These are phyloP conservation scores for Tephrocybe sp. DNA, from an alignment of 768 basidiomycete species.

Conservation along the genomic window DNA sequence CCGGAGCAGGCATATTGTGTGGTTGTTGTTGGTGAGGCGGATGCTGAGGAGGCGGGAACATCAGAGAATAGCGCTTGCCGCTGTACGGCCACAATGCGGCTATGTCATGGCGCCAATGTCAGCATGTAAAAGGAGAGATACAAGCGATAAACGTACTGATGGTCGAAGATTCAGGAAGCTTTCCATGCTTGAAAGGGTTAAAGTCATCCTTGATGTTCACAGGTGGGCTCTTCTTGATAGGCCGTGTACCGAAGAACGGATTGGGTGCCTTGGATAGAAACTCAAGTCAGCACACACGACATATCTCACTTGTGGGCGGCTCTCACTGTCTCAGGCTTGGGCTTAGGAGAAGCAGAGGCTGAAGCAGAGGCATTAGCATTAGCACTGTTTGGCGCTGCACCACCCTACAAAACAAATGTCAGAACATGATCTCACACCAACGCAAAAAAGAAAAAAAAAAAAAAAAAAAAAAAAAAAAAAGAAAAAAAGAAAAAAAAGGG, in stretches of 20 bases:
- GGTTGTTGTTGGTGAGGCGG: slow-evolving; percentile 63
- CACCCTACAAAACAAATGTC: slow-evolving; percentile 33
- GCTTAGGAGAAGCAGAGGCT: slow-evolving; percentile 57
- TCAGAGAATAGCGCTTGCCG: slow-evolving; percentile 79
- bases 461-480: slow-evolving; percentile 25
- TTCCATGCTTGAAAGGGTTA: slow-evolving; percentile 90
- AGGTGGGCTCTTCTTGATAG: slow-evolving; percentile 68
- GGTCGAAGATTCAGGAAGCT: slow-evolving; percentile 70
- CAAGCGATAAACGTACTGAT: slow-evolving; percentile 54
- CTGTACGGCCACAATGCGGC: slow-evolving; percentile 84
- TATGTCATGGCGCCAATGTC: slow-evolving; percentile 27
- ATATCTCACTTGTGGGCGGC: not conserved
- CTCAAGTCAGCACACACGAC: slow-evolving; percentile 16
- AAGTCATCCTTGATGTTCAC: slow-evolving; percentile 96
- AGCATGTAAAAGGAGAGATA: not conserved
- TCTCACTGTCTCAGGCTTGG: slow-evolving; percentile 54
- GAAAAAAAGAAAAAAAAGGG: no score
- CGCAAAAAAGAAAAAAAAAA: slow-evolving; percentile 22
- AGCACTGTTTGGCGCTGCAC: slow-evolving; percentile 44
- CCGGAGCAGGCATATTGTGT: slow-evolving; percentile 63
- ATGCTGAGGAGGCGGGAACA: slow-evolving; percentile 67
- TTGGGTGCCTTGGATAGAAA: slow-evolving; percentile 63
- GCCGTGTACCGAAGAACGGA: slow-evolving; percentile 86
- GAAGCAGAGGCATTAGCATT: slow-evolving; percentile 41
- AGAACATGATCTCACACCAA: slow-evolving; percentile 20